Conservation (phyloP, 2,329 filamentous ascomycete species). For the Aureobasidium sp. region DNA sequence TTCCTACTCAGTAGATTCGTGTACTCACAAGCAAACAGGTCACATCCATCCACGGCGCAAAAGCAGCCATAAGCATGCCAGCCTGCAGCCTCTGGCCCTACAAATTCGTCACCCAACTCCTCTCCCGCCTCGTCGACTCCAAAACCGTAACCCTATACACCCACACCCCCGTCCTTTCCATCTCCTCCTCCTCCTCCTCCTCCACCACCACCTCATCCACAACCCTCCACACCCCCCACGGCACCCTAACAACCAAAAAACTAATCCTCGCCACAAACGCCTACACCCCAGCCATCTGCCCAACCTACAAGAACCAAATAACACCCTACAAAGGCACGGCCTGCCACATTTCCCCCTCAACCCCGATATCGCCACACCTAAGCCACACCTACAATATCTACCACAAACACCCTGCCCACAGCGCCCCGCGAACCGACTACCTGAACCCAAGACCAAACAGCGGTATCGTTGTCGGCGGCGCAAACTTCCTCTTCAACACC, state of each 20-base stretch:
- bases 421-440: conserved; percentile 26
- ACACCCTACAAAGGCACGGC: conserved; percentile 26
- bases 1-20: not conserved
- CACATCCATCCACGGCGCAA: conserved; percentile 30
- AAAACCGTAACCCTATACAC: conserved; percentile 44
- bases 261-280: conserved; percentile 30
- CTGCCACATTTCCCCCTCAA: conserved; percentile 17
- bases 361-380: conserved; percentile 18
- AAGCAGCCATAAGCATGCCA: conserved; percentile 40
- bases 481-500: conserved; percentile 33
- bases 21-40: conserved; percentile 16
- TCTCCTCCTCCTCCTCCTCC: not conserved
- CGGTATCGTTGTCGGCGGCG: conserved; percentile 56
- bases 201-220: conserved; percentile 1
- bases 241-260: conserved; percentile 16
- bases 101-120: conserved; percentile 34
- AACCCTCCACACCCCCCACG: conserved; percentile 18
- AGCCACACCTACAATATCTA: conserved; percentile 47
- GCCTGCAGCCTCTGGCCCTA: conserved; percentile 36
- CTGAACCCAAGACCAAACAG: conserved; percentile 37
- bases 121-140: conserved; percentile 35
- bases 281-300: conserved; percentile 26
- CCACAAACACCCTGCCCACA: conserved; percentile 48
- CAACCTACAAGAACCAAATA: conserved; percentile 25
- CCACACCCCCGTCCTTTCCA: conserved; percentile 35